These are phyloP conservation scores for Suillus paluster DNA, from an alignment of 768 basidiomycete genomes.

Conservation along the genomic window DNA sequence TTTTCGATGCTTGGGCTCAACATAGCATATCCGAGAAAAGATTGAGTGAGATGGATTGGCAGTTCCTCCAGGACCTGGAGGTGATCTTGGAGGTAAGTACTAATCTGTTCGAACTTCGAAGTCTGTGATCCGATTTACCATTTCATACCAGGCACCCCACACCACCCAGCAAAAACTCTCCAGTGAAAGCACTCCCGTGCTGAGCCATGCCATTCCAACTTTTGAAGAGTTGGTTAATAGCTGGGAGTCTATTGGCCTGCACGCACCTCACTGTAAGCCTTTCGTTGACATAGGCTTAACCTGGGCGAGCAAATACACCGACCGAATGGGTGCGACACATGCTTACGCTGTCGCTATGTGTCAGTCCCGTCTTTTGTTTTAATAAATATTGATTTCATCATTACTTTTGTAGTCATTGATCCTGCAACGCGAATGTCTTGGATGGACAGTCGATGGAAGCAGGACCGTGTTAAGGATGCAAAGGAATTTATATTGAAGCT, in stretches of 20 bases:
- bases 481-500: too few relatives aligned
- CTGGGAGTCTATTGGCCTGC: neutral
- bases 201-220: slow-evolving; percentile 2
- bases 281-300: neutral
- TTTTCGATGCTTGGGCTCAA: slow-evolving; percentile 3
- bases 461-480: too few relatives aligned
- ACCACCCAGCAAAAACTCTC: slow-evolving; percentile 10
- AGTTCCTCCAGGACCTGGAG: slow-evolving; percentile 15
- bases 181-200: neutral
- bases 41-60: slow-evolving; percentile 8
- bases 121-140: neutral
- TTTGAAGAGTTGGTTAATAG: neutral
- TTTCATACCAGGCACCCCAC: slow-evolving; percentile 8
- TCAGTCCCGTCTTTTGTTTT: too few relatives aligned
- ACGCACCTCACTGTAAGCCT: neutral
- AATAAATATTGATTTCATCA: too few relatives aligned
- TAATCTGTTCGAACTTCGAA: neutral
- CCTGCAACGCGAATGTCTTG: too few relatives aligned
- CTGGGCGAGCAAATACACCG: neutral
- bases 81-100: slow-evolving; percentile 13
- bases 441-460: too few relatives aligned
- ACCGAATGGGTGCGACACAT: too few relatives aligned
- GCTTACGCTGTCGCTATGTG: too few relatives aligned
- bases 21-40: neutral
- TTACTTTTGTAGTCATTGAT: too few relatives aligned